Evolutionary conservation across 2,329 filamentous ascomycete species (phyloP), one percentile per base, ranked within the genome.

Genomic region (Fusarium pseudoanthophilum): DNA sequence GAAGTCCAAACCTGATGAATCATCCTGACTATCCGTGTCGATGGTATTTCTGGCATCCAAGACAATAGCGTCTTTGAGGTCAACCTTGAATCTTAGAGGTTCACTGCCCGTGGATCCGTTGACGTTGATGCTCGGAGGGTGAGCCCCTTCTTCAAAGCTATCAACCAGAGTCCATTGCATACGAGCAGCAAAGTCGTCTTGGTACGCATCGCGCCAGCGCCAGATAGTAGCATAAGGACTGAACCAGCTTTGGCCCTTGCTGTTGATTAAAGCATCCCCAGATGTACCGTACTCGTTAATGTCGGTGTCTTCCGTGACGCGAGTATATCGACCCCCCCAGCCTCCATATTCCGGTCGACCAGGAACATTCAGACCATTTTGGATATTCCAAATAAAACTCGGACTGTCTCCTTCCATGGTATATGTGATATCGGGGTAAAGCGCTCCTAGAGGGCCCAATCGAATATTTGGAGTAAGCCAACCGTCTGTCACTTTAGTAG

Each of bases 401-500:
- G 66, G 66, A 15, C 48, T 68, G 15, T 69, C 66, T 1, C 66
- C 66, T 10, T 69, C 66, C 66, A 68, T 62, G 0, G 48, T 67
- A 2, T 56, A 69, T 6, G 32, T 16, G 7, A 67, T 51, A 5
- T 45, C 39, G 1, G 65, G 63, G 28, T 68, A 68, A 2, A 39
- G n/a, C 3, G 48, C 32, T 11, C 66, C 66, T 0, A 69, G 37
- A 1, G 66, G 56, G 0, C 66, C 66, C 7, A 68, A 4, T 1
- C 64, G 66, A 24, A 69, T 68, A 4, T 68, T 69, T 4, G 49
- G 66, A 2, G 40, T 62, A 7, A 69, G 66, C 66, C 66, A 69
- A 0, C 16, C 11, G 2, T 69, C 64, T 2, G 40, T 34, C 1
- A 69, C 64, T 4, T 69, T 69, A 0, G 66, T 67, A 3, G 26